Percentiles rank a stretch among this genome's conserved stretches.
These are phyloP conservation scores for Coriaria nepalensis DNA, from an alignment of 306 rosid species.

Conservation along the genomic window DNA sequence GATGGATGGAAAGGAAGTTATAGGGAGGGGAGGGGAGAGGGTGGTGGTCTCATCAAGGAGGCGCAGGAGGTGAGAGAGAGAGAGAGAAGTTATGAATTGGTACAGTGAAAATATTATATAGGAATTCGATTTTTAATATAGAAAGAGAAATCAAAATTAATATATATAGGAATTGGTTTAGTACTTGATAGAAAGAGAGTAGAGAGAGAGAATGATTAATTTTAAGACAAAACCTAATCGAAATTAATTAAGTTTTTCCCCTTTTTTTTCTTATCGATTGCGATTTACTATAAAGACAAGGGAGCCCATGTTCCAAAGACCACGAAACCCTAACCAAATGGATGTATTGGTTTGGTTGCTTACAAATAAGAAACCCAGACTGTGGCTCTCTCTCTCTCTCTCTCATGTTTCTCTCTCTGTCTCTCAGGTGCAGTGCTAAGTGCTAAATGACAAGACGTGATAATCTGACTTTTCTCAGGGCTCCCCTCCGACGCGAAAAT, in stretches of 20 bases:
- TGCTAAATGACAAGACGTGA: slow-evolving; percentile 66
- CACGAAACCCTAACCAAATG: slow-evolving; percentile 33
- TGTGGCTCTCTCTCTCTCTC: slow-evolving; percentile 18
- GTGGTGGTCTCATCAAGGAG: no score
- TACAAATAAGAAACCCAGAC: slow-evolving; percentile 10
- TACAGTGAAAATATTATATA: background rate
- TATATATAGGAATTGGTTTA: slow-evolving; percentile 4
- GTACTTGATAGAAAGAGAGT: background rate
- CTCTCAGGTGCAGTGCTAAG: slow-evolving; percentile 15
- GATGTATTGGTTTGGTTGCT: slow-evolving; percentile 25
- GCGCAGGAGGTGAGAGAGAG: slow-evolving; percentile 29
- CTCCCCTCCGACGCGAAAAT: slow-evolving; percentile 1
- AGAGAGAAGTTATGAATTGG: slow-evolving; percentile 28
- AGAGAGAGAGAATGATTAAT: background rate
- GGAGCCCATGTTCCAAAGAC: slow-evolving; percentile 52
- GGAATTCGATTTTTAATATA: slow-evolving; percentile 24
- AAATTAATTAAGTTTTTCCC: slow-evolving; percentile 3
- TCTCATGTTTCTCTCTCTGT: background rate
- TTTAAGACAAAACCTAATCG: background rate
- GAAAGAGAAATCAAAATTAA: slow-evolving; percentile 29
- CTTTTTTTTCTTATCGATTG: slow-evolving; percentile 10
- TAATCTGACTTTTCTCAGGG: slow-evolving; percentile 54
- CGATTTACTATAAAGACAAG: slow-evolving; percentile 14
- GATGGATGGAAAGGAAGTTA: no score
- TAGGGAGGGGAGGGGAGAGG: no score